phyloP scores from a whole-genome alignment of 2,329 filamentous ascomycete species.

The Ceratocystiopsis brevicomis region DNA sequence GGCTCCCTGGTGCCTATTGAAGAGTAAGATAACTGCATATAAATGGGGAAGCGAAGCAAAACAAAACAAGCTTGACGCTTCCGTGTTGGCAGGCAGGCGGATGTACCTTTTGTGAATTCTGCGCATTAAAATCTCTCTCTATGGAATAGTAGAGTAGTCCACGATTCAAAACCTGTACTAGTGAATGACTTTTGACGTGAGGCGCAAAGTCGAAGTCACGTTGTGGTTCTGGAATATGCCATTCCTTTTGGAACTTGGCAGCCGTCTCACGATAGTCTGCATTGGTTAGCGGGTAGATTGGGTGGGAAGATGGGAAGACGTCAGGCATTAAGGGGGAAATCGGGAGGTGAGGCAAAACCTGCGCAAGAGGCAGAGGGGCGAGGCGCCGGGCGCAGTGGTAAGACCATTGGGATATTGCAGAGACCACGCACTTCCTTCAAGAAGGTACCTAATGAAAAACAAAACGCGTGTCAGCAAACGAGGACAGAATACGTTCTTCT shows the following conservation, averaged over 20 bases:
- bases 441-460: conserved; percentile 33
- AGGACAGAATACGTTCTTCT: neutral
- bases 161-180: conserved; percentile 44
- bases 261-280: conserved; percentile 50
- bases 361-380: too few species aligned
- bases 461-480: conserved; percentile 3
- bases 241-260: conserved; percentile 49
- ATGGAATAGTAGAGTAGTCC: conserved; percentile 41
- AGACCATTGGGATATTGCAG: neutral
- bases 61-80: neutral
- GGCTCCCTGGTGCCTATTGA: too few species aligned
- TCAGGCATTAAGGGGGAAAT: neutral
- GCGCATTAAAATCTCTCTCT: conserved; percentile 30
- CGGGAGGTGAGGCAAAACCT: too few species aligned
- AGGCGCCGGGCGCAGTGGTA: too few species aligned
- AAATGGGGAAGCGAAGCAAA: neutral
- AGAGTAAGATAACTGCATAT: too few species aligned
- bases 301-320: neutral
- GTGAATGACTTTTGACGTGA: conserved; percentile 44
- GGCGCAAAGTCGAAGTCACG: conserved; percentile 43
- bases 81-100: too few species aligned
- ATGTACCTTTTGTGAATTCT: conserved; percentile 19
- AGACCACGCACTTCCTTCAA: conserved; percentile 40
- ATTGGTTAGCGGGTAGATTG: neutral
- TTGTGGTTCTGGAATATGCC: conserved; percentile 43